These are phyloP conservation scores for Epichloe sibirici DNA, from an alignment of 2,329 filamentous ascomycete species.

Conservation along the genomic window DNA sequence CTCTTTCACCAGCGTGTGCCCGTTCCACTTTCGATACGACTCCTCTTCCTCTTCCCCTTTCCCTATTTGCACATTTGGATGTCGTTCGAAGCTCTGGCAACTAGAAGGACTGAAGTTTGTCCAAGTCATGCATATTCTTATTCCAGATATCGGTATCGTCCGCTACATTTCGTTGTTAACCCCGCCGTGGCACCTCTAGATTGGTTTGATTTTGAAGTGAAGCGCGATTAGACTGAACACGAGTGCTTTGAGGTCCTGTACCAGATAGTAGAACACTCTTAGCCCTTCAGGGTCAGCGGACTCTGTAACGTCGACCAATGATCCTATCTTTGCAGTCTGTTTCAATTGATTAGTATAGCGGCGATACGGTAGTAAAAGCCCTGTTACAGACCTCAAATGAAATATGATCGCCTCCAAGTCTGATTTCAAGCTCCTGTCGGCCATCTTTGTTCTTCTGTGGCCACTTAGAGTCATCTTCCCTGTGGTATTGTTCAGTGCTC, in stretches of 20 bases:
- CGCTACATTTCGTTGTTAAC: background rate
- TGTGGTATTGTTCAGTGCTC: constrained; percentile 22
- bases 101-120: no score
- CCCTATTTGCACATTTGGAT: background rate
- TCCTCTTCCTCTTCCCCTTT: background rate
- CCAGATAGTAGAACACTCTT: constrained; percentile 95
- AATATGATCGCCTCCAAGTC: constrained; percentile 88
- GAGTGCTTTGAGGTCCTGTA: constrained; percentile 91
- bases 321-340: constrained; percentile 95
- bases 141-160: no score
- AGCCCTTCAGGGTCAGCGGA: constrained; percentile 92
- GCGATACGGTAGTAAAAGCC: background rate
- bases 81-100: background rate
- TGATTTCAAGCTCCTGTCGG: constrained; percentile 89
- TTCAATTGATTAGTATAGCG: background rate
- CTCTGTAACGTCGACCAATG: constrained; percentile 90
- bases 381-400: constrained; percentile 72
- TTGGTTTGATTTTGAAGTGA: constrained; percentile 92
- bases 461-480: constrained; percentile 98
- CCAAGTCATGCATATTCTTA: no score
- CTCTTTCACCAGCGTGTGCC: no score
- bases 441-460: constrained; percentile 99
- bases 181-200: constrained; percentile 28
- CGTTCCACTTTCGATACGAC: no score
- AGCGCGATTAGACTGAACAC: constrained; percentile 93